A percentile compares a stretch with the other conserved stretches of the same genome.
Conservation (phyloP, 129 eudicot species). For the Oenanthe sinensis region DNA sequence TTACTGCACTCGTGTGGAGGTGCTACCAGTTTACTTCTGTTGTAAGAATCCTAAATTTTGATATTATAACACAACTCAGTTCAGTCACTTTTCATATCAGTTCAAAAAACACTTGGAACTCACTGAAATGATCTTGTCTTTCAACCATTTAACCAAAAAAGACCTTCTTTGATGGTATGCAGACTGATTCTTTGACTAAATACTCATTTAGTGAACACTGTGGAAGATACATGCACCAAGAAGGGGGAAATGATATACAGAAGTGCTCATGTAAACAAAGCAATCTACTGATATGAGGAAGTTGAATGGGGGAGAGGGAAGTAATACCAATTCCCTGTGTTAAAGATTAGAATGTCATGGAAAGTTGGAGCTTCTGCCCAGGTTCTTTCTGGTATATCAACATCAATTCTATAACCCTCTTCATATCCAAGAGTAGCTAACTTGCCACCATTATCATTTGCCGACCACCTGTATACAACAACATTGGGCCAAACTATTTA, state of each 20-base stretch:
- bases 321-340: slow-evolving; percentile 94
- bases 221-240: background rate
- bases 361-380: slow-evolving; percentile 83
- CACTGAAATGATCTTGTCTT: background rate
- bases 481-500: background rate
- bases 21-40: background rate
- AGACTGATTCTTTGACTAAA: background rate
- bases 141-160: background rate
- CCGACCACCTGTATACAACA: slow-evolving; percentile 57
- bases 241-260: background rate
- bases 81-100: background rate
- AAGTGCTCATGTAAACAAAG: background rate
- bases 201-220: background rate
- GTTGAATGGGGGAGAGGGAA: background rate
- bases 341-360: slow-evolving; percentile 74
- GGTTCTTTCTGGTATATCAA: slow-evolving; percentile 82
- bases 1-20: background rate
- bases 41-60: background rate
- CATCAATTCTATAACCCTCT: slow-evolving; percentile 92
- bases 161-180: background rate
- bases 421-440: slow-evolving; percentile 82
- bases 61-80: background rate
- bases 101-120: background rate
- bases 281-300: background rate
- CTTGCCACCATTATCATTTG: slow-evolving; percentile 45